phyloP scores from a whole-genome alignment of 495 filamentous ascomycete species.

The Neurospora terricola region DNA sequence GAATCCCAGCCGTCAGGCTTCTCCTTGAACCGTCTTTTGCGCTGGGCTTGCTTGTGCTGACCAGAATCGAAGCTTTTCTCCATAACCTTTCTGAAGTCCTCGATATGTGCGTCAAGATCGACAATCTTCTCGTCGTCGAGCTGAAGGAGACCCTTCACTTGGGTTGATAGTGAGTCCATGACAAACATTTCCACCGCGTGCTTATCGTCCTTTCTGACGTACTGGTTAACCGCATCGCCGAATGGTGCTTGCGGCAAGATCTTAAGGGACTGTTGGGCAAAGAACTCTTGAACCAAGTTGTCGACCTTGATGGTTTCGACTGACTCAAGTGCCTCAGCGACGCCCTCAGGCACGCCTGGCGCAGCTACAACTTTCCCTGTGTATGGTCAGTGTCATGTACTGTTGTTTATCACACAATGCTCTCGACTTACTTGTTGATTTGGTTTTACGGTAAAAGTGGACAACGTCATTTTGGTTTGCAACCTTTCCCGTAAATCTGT shows the following conservation, averaged over 20 bases:
- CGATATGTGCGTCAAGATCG: slow-evolving; percentile 57
- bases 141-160: slow-evolving; percentile 66
- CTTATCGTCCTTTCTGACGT: slow-evolving; percentile 92
- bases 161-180: slow-evolving; percentile 62
- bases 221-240: slow-evolving; percentile 86
- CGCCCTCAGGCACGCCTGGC: slow-evolving; percentile 42
- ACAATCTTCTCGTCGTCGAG: slow-evolving; percentile 55
- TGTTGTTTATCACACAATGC: neutral
- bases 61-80: slow-evolving; percentile 66
- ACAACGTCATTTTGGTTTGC: slow-evolving; percentile 93
- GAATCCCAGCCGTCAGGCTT: slow-evolving; percentile 83
- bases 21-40: slow-evolving; percentile 47
- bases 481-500: slow-evolving; percentile 79
- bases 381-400: slow-evolving; percentile 1
- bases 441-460: slow-evolving; percentile 84
- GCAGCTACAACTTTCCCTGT: slow-evolving; percentile 23
- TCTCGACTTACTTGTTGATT: slow-evolving; percentile 22
- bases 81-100: slow-evolving; percentile 54
- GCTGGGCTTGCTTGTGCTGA: slow-evolving; percentile 45
- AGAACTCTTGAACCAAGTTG: slow-evolving; percentile 74
- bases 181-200: slow-evolving; percentile 88
- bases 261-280: slow-evolving; percentile 73
- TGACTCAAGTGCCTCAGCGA: slow-evolving; percentile 45
- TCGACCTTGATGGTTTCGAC: slow-evolving; percentile 79
- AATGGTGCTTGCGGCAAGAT: slow-evolving; percentile 87